A percentile compares a stretch with the other conserved stretches of the same genome.
These are phyloP conservation scores for Trypanosoma melophagium DNA, from an alignment of 208 protist species.

Conservation along the genomic window DNA sequence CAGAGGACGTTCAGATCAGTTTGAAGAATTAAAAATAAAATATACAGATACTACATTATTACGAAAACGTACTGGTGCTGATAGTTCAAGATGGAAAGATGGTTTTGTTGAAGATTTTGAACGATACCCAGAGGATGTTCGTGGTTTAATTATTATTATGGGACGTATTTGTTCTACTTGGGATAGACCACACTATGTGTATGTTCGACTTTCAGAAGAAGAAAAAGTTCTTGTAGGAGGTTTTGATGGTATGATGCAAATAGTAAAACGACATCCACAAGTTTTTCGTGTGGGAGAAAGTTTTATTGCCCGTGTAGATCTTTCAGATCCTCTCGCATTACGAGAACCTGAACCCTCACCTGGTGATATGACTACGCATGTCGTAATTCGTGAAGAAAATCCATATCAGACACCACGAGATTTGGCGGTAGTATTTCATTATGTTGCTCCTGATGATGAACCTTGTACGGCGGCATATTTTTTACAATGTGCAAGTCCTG, in stretches of 20 bases:
- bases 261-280: constrained; percentile 60
- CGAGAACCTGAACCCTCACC: constrained; percentile 47
- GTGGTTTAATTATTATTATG: constrained; percentile 52
- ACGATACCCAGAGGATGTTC: constrained; percentile 66
- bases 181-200: constrained; percentile 84
- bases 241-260: constrained; percentile 55
- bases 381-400: constrained; percentile 62
- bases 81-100: constrained; percentile 64
- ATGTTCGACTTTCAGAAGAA: constrained; percentile 53
- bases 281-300: constrained; percentile 68
- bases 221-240: constrained; percentile 56
- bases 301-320: constrained; percentile 73
- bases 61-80: constrained; percentile 59
- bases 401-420: constrained; percentile 66
- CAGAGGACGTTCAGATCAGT: constrained; percentile 41
- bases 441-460: constrained; percentile 63
- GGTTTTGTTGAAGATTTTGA: constrained; percentile 70
- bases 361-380: constrained; percentile 46
- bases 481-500: constrained; percentile 72
- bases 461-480: constrained; percentile 59
- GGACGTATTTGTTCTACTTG: constrained; percentile 56
- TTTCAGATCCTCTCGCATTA: constrained; percentile 52
- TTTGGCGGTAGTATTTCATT: constrained; percentile 79
- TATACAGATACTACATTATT: constrained; percentile 59
- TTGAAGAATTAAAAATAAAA: constrained; percentile 54